Base-by-base conservation (phyloP, 352 stramenopile genomes). In the Globisporangium orthogonon region DNA sequence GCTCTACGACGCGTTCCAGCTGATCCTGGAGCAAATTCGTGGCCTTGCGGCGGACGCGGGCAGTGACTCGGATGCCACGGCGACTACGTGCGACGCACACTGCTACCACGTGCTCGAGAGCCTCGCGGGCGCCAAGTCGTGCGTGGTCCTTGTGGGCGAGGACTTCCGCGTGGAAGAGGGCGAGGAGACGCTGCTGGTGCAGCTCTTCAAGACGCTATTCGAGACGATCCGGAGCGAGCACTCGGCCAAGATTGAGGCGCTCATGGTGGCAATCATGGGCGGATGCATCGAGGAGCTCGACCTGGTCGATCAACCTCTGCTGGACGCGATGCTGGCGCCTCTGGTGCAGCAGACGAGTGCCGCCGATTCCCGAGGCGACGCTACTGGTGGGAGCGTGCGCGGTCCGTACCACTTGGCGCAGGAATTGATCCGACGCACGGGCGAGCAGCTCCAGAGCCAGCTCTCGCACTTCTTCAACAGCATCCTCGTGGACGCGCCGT, bases 391-490 rank as follows among this genome's bases (percentile, higher is more conserved):
- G 9, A 23, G 28, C 6, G 73, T 70, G 39, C 61, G 62, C 17
- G 72, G 70, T 11, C 53, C 82, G 29, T 85, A 78, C 30, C 74
- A 76, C 51, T 72, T 94, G 68, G 78, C 82, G 1, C 73, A 84
- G 46, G 68, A 91, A 48, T 61, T 95, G n/a, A 86, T 95, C 63
- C 67, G 69, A 43, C 78, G 80, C 49, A 83, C 86, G 0, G 84
- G 67, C 50, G 84, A 94, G 10, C 52, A 77, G 1, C 50, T 95
- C 18, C 79, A 94, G 48, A 78, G 59, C 33, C 70, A 80, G 30
- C 56, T 95, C 15, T 85, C 79, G 1, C 76, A 82, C 48, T 93
- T 88, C 54, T 89, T 95, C 52, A 94, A 94, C 67, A 86, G 67
- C 31, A 78, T 92, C 39, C 67, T 95, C 18, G 73, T 91, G 17